These are phyloP conservation scores for Claviceps arundinis DNA, from an alignment of 2,329 filamentous ascomycete species.

Conservation along the genomic window DNA sequence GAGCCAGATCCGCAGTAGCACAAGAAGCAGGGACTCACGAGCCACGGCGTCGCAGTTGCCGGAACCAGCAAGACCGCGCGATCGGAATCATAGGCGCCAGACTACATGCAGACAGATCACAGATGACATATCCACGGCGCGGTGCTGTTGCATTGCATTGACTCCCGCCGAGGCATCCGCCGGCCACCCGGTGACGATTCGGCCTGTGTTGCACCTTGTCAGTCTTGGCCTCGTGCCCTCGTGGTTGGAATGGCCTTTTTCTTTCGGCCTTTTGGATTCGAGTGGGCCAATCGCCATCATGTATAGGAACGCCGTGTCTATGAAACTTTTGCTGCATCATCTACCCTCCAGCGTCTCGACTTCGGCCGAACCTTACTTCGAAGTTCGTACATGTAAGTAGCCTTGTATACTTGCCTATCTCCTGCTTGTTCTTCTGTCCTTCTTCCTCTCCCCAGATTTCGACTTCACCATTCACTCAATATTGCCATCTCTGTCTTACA, in stretches of 20 bases:
- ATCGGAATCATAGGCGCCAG: not conserved
- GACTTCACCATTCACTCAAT: not conserved
- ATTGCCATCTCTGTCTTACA: too few relatives aligned
- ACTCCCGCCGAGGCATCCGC: not conserved
- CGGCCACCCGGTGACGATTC: not conserved
- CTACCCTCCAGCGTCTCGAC: not conserved
- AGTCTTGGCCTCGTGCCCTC: not conserved
- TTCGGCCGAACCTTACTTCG: not conserved
- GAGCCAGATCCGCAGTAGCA: not conserved
- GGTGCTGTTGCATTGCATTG: not conserved
- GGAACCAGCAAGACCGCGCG: constrained; percentile 2
- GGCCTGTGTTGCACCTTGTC: not conserved
- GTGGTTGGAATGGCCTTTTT: not conserved
- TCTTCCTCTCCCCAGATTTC: not conserved
- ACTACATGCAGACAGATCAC: not conserved
- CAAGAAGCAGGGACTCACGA: not conserved
- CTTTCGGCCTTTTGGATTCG: not conserved
- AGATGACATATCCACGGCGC: not conserved
- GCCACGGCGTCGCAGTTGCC: constrained; percentile 1
- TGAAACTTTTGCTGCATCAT: not conserved
- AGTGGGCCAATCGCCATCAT: not conserved
- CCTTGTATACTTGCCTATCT: not conserved
- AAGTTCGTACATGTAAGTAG: not conserved
- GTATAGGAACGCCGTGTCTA: not conserved
- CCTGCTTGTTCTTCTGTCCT: not conserved